Evolutionary conservation across 225 moss, liverwort and hornwort species (phyloP).

Genomic region (Physcomitrellopsis africana): DNA sequence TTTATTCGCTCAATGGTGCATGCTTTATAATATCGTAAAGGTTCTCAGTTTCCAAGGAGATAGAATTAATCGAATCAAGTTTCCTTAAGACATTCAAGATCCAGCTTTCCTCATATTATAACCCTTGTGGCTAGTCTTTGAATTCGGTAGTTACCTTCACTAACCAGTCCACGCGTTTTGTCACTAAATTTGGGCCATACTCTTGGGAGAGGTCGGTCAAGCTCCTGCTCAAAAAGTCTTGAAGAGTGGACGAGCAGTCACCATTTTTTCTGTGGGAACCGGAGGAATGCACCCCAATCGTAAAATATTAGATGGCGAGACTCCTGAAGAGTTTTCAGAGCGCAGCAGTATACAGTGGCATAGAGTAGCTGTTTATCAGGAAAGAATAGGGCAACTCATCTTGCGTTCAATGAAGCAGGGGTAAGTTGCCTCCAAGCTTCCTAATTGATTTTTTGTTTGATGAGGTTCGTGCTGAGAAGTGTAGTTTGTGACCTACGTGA

Average conservation of each 20-base stretch:
- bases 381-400: slow-evolving; percentile 65
- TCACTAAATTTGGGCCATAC: slow-evolving; percentile 53
- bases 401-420: slow-evolving; percentile 82
- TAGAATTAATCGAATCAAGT: background rate
- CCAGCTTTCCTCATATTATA: background rate
- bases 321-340: slow-evolving; percentile 77
- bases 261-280: slow-evolving; percentile 89
- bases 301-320: slow-evolving; percentile 82
- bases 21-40: background rate
- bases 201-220: slow-evolving; percentile 88
- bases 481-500: background rate
- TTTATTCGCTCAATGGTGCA: background rate
- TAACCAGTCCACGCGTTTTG: slow-evolving; percentile 23
- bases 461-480: slow-evolving; percentile 12
- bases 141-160: slow-evolving; percentile 3
- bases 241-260: slow-evolving; percentile 85
- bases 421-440: slow-evolving; percentile 34
- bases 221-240: slow-evolving; percentile 82
- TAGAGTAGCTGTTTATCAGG: slow-evolving; percentile 88
- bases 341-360: slow-evolving; percentile 88
- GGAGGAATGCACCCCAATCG: slow-evolving; percentile 92
- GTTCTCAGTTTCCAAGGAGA: background rate
- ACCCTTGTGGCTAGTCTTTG: background rate
- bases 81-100: background rate
- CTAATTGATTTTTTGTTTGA: background rate